Base-by-base conservation (phyloP, 805 yeast species). In the Metschnikowia rubicola region DNA sequence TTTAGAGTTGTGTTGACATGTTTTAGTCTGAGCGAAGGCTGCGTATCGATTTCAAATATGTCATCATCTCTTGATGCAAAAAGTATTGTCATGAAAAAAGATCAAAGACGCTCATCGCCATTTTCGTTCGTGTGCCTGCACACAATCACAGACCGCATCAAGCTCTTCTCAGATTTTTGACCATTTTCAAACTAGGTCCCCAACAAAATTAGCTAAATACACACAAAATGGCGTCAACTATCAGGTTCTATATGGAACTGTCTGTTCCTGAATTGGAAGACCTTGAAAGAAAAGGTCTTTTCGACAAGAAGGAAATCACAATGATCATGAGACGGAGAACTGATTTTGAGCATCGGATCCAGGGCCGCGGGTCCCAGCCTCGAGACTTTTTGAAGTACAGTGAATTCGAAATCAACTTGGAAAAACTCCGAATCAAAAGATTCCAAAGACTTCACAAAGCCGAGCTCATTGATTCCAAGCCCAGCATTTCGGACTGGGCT, bases 261-360 rank as follows among this genome's bases (percentile, higher is more conserved):
- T 79, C 90, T 5, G 90, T 91, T 60, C 96, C 96, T 0, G 99
- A 94, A 66, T 75, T 94, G 45, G 92, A 91, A 59, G 99, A 92
- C 59, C 77, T 94, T 31, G 82, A 84, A 49, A 79, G 79, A 47
- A 85, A 88, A 59, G 90, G 90, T 3, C 73, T 94, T 5, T 94
- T 94, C 65, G 84, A 82, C 36, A 86, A 86, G 57, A 79, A 79
- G 56, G 99, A 94, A 67, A 81, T 90, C 54, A 82, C 84, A 35
- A 76, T 78, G 72, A 85, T 94, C 44, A 88, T 92, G 89, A 84
- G 94, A 68, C 80, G 90, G 62, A 79, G 99, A 70, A 92, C 97
- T 0, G 97, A 91, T 67, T 94, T 90, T 59, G 99, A 94, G 67
- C 96, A 94, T 64, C 71, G 96, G 47, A 79, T 94, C 44, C 79